Conservation (phyloP, 2,329 filamentous ascomycete species). For the Capronia coronata region DNA sequence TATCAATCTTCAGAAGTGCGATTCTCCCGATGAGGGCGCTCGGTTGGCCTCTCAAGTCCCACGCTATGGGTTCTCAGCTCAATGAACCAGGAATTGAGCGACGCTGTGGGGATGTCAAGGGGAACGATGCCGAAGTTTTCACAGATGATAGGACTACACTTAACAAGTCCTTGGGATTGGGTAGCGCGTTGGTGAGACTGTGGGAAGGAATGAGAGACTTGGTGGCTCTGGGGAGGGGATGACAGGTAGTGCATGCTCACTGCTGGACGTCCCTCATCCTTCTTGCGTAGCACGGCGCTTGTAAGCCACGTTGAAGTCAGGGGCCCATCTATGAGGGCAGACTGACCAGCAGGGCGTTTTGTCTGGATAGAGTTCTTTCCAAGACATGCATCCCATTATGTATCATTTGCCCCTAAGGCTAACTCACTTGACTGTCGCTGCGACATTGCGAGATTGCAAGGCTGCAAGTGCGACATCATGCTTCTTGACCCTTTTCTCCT, state of each 20-base stretch:
- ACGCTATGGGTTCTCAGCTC: background rate
- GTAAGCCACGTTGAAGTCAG: background rate
- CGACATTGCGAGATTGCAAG: too few relatives aligned
- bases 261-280: background rate
- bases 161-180: conserved; percentile 3
- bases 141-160: conserved; percentile 1
- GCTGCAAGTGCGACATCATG: too few relatives aligned
- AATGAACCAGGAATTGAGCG: background rate
- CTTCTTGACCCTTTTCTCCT: too few relatives aligned
- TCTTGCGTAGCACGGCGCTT: background rate
- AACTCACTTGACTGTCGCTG: too few relatives aligned
- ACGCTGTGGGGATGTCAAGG: background rate
- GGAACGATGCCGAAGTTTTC: background rate
- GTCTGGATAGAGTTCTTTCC: background rate
- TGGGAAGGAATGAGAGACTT: background rate
- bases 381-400: too few relatives aligned
- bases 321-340: too few relatives aligned
- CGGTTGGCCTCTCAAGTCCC: background rate
- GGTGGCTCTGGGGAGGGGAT: background rate
- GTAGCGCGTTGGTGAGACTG: conserved; percentile 4
- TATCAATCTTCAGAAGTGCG: background rate
- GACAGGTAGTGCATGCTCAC: background rate
- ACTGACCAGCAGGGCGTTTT: too few relatives aligned
- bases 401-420: too few relatives aligned
- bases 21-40: background rate